Evolutionary conservation across 164 flowering plant genomes (phyloP).

Genomic region (Magnolia officinalis): DNA sequence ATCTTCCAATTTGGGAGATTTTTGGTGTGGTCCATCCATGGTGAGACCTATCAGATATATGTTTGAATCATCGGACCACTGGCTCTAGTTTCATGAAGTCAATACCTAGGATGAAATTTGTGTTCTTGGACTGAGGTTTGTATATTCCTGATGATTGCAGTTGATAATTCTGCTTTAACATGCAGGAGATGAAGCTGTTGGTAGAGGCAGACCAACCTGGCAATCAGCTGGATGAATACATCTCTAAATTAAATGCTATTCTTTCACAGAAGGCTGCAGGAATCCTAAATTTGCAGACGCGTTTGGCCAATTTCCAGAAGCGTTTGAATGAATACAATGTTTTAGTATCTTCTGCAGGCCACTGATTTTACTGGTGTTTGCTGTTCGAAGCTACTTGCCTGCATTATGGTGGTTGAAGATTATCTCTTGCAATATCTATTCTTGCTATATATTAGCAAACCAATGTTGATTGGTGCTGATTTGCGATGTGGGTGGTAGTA

Average conservation of each 20-base stretch:
- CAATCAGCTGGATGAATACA: constrained; percentile 84
- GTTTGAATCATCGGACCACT: background rate
- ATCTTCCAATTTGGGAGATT: too few relatives aligned
- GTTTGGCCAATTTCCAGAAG: constrained; percentile 90
- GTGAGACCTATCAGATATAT: too few relatives aligned
- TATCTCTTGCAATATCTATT: too few relatives aligned
- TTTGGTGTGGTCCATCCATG: too few relatives aligned
- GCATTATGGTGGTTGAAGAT: background rate
- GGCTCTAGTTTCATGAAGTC: background rate
- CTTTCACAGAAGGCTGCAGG: constrained; percentile 94
- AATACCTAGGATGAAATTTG: background rate
- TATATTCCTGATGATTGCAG: background rate
- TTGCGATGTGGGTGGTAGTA: background rate
- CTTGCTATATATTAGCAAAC: background rate
- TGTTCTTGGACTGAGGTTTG: background rate
- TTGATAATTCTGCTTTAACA: background rate
- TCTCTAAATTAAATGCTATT: constrained; percentile 77
- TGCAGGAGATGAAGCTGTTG: constrained; percentile 93
- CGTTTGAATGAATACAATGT: constrained; percentile 91
- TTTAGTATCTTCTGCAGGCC: constrained; percentile 26
- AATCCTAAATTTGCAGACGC: constrained; percentile 86
- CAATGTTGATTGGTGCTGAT: background rate
- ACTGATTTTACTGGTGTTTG: background rate
- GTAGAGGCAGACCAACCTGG: constrained; percentile 98
- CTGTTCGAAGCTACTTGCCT: constrained; percentile 47